A percentile compares a stretch with the other conserved stretches of the same genome.
These are phyloP conservation scores for Botrytis elliptica DNA, from an alignment of 2,329 filamentous ascomycete genomes.

Conservation along the genomic window DNA sequence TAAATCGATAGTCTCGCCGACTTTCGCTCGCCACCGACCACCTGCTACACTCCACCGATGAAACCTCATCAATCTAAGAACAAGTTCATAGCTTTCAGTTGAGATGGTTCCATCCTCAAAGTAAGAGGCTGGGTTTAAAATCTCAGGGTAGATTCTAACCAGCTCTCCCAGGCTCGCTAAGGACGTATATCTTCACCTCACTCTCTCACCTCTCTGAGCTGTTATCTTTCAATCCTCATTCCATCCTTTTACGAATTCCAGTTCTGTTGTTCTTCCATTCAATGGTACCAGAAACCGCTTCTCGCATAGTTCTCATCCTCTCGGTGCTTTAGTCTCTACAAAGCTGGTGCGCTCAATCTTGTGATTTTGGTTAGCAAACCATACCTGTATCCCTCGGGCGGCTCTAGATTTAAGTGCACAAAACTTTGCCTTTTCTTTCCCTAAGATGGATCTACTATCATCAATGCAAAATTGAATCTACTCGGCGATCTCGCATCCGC, in stretches of 20 bases:
- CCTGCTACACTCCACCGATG: neutral
- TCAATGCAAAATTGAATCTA: neutral
- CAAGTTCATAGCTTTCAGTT: neutral
- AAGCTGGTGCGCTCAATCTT: neutral
- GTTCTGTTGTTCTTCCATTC: neutral
- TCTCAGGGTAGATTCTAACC: neutral
- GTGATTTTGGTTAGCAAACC: too few relatives aligned
- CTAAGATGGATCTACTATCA: neutral
- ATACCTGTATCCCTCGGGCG: neutral
- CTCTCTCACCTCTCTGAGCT: neutral
- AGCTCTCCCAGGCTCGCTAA: neutral
- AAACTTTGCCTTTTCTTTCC: neutral
- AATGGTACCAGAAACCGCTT: neutral
- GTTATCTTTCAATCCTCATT: neutral
- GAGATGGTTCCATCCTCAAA: neutral
- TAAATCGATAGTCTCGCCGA: neutral
- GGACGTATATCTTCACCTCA: neutral
- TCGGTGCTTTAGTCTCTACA: neutral
- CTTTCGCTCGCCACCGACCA: neutral
- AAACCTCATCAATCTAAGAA: neutral
- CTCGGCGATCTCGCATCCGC: neutral
- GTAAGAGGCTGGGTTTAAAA: too few relatives aligned
- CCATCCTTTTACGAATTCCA: neutral
- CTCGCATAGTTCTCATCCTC: neutral
- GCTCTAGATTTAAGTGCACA: neutral